Percentiles rank a stretch among this genome's conserved stretches.
Evolutionary conservation across 192 early-diverging fungal species (phyloP).

Genomic region (Coemansia sp.): DNA sequence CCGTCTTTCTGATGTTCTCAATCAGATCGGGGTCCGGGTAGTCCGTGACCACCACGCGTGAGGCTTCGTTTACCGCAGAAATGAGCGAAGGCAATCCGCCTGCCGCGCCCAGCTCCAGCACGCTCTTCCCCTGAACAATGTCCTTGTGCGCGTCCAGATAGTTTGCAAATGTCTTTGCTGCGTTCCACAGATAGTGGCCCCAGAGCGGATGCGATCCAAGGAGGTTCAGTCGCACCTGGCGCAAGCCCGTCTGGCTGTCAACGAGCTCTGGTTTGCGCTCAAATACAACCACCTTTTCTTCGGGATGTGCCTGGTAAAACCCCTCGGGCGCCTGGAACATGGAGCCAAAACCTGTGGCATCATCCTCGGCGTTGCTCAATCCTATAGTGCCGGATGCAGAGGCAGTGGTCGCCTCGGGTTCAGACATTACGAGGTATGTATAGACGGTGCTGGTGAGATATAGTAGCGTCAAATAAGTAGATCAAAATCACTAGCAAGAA

Average conservation of each 20-base stretch:
- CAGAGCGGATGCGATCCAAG: conserved; percentile 79
- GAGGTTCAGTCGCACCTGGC: conserved; percentile 56
- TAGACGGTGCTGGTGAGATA: too few relatives aligned
- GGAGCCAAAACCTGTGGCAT: neutral
- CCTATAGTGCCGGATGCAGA: neutral
- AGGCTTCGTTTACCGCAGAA: conserved; percentile 69
- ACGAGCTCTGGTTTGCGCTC: conserved; percentile 51
- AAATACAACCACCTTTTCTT: conserved; percentile 60
- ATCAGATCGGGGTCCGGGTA: conserved; percentile 70
- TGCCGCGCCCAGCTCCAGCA: conserved; percentile 83
- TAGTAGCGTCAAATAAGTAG: neutral
- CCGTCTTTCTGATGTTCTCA: conserved; percentile 73
- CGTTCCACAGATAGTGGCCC: conserved; percentile 92
- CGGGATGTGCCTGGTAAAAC: conserved; percentile 54
- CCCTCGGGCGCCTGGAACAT: conserved; percentile 51
- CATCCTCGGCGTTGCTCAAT: conserved; percentile 22
- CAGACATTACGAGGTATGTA: neutral
- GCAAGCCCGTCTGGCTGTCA: neutral
- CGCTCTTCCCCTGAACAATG: conserved; percentile 59
- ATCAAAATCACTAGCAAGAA: too few relatives aligned
- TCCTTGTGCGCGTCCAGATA: conserved; percentile 73
- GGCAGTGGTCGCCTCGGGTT: neutral
- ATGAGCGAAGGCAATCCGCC: conserved; percentile 80
- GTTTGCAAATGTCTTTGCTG: conserved; percentile 75
- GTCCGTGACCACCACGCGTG: conserved; percentile 56